A percentile compares a stretch with the other conserved stretches of the same genome.
Evolutionary conservation across 768 basidiomycete genomes (phyloP).

Genomic region (Trametes punicea): DNA sequence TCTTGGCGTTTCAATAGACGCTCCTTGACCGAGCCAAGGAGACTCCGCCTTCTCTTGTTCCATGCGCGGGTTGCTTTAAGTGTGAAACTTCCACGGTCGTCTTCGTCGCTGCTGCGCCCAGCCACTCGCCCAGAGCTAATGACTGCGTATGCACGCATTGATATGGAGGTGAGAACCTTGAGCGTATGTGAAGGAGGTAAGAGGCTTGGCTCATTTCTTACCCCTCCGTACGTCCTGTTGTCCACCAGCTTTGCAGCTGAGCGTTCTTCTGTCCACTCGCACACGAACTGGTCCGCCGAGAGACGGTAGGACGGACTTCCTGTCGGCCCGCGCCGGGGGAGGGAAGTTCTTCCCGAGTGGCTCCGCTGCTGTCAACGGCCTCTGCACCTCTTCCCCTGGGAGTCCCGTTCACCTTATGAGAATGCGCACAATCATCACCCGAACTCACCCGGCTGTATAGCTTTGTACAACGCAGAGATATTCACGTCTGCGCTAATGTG

Average conservation of each 20-base stretch:
- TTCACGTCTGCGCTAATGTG: slow-evolving; percentile 1
- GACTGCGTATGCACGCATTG: no score
- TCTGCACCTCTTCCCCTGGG: slow-evolving; percentile 1
- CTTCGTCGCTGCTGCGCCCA: no score
- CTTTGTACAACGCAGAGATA: no score
- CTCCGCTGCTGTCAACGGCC: slow-evolving; percentile 4
- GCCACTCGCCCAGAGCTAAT: no score
- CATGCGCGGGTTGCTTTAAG: no score
- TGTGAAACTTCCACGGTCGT: no score
- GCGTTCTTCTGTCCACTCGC: neutral
- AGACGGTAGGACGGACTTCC: neutral
- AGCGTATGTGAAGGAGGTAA: neutral
- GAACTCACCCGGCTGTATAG: no score
- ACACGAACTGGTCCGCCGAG: slow-evolving; percentile 2
- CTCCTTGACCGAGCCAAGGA: neutral
- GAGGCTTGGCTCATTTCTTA: neutral
- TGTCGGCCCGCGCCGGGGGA: no score
- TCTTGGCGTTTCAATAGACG: slow-evolving; percentile 6
- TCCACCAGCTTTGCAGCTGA: neutral
- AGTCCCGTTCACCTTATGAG: no score
- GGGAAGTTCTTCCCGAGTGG: slow-evolving; percentile 9
- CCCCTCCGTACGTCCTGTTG: neutral
- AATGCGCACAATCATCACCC: no score
- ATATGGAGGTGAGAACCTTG: no score
- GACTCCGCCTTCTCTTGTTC: neutral